A percentile compares a stretch with the other conserved stretches of the same genome.
phyloP scores from a whole-genome alignment of 2,329 filamentous ascomycete genomes.

The Dactylellina haptotyla region DNA sequence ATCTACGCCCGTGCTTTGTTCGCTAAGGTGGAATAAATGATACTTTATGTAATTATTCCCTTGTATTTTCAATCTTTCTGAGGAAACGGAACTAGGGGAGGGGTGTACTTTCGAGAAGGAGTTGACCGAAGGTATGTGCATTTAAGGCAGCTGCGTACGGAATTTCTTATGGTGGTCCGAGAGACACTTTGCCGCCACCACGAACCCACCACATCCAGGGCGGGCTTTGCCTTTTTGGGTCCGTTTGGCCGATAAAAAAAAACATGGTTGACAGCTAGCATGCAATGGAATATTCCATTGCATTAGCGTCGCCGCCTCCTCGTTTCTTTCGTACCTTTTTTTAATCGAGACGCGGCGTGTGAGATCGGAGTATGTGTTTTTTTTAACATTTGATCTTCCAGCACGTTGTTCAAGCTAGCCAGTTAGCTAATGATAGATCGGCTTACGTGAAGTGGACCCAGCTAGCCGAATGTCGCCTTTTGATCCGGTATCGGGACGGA shows the following conservation, averaged over 20 bases:
- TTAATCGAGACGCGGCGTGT: too few species aligned
- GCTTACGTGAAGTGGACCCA: background rate
- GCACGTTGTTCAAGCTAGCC: background rate
- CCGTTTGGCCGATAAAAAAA: constrained; percentile 30
- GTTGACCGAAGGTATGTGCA: constrained; percentile 9
- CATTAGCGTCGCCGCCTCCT: too few species aligned
- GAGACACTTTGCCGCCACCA: background rate
- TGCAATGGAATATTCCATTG: constrained; percentile 18
- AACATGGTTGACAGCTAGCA: background rate
- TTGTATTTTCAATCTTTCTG: too few species aligned
- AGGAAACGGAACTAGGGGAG: too few species aligned
- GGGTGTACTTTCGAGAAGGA: background rate
- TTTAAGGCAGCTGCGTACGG: constrained; percentile 38
- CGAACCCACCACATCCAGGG: constrained; percentile 8
- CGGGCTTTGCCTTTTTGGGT: constrained; percentile 41
- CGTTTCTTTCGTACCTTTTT: too few species aligned
- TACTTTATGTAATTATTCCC: too few species aligned
- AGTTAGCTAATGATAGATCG: background rate
- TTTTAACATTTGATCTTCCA: too few species aligned
- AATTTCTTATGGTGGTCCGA: constrained; percentile 1
- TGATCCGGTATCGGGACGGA: background rate
- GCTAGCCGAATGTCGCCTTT: background rate
- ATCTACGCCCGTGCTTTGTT: too few species aligned
- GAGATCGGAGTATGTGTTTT: too few species aligned
- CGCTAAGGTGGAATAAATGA: too few species aligned